Evolutionary conservation across 352 stramenopile genomes (phyloP), one percentile per base, ranked within the genome.

Genomic region (Halophytophthora batemanensis): DNA sequence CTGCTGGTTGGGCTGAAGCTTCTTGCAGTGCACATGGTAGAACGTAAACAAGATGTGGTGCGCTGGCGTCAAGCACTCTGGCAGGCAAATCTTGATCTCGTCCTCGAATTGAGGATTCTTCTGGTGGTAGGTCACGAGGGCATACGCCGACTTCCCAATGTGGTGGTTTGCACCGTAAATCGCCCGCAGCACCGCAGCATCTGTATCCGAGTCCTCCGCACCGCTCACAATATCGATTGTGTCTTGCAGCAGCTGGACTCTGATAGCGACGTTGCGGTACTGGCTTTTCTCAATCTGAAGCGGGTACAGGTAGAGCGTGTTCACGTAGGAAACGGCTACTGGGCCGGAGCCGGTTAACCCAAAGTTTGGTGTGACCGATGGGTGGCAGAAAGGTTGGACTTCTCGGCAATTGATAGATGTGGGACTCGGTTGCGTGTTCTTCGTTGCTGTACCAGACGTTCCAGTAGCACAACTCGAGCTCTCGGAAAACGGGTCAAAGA

Each of bases 1-100:
- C 11, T 66, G 66, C 40, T 92, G 76, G 21, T 63, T 69, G 0
- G 64, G 56, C 25, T 70, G 66, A 2, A 89, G 43, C 34, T 90
- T 92, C 54, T 92, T 92, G 68, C 81, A 92, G 49, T 92, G 78
- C 0, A 92, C 78, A 55, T 92, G 81, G 41, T 83, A 90, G 43
- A 92, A 88, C 8, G 72, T 86, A 57, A 90, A 85, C 1, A 88
- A 50, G 13, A 92, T 46, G 38, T 88, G 73, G 36, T 92, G 76
- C 0, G 36, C 35, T 5, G 17, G 19, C n/a, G 72, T 76, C 17
- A 92, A 58, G 22, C 53, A 51, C 51, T 77, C 65, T 2, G 81
- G 81, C 10, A 92, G 64, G 29, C 64, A 73, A 31, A 92, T 59
- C 45, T 92, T 92, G 40, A 92, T 69, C 45, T 92, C 81, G 36